A percentile compares a stretch with the other conserved stretches of the same genome.
Conservation (phyloP, 139 green algal genomes). For the Micromonas commoda region DNA sequence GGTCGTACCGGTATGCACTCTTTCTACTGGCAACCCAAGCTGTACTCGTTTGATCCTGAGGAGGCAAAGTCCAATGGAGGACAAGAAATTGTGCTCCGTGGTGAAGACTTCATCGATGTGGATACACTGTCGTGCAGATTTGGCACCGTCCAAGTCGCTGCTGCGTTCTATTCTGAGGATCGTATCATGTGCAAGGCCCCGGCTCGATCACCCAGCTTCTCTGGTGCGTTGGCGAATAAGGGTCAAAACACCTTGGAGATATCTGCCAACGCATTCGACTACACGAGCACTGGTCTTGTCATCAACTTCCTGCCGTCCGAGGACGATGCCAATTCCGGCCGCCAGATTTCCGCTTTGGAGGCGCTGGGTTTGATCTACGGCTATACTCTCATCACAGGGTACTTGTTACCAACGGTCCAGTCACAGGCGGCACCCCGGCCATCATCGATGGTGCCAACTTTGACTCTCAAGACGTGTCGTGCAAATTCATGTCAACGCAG, state of each 20-base stretch:
- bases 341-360: background rate
- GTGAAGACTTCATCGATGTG: background rate
- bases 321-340: background rate
- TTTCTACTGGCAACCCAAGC: background rate
- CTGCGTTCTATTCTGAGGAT: too few relatives aligned
- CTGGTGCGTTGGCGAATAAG: too few relatives aligned
- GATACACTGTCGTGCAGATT: background rate
- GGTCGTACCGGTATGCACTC: background rate
- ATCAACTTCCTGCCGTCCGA: background rate
- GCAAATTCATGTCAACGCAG: background rate
- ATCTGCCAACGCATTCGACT: background rate
- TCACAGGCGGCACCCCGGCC: background rate
- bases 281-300: background rate
- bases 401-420: background rate
- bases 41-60: background rate
- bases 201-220: too few relatives aligned
- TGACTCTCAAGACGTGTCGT: background rate
- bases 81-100: background rate
- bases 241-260: background rate
- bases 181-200: too few relatives aligned
- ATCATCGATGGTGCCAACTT: background rate
- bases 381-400: background rate
- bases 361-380: background rate
- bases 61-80: background rate
- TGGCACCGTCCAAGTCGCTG: background rate